phyloP scores from a whole-genome alignment of 148 eudicot genomes.

The Euryodendron excelsum region DNA sequence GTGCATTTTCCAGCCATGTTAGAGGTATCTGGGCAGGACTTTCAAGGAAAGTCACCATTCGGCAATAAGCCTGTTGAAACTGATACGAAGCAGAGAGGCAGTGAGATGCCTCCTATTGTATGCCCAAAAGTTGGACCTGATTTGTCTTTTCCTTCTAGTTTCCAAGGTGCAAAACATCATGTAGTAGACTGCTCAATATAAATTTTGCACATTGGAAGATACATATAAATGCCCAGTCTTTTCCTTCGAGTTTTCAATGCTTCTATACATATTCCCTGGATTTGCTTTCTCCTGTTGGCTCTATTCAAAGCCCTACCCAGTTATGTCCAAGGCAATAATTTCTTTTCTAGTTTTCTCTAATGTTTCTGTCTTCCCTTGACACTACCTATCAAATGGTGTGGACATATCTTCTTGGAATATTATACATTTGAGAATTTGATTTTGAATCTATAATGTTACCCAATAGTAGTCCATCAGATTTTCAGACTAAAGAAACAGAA shows the following conservation, averaged over 20 bases:
- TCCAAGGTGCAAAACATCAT: too few species aligned
- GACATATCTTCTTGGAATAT: not conserved
- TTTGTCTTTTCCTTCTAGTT: too few species aligned
- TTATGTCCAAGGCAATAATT: not conserved
- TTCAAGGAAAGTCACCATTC: slow-evolving; percentile 27
- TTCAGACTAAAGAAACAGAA: not conserved
- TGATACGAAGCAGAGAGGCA: slow-evolving; percentile 18
- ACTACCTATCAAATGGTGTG: not conserved
- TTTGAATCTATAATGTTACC: not conserved
- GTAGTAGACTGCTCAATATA: too few species aligned
- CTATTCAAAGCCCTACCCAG: not conserved
- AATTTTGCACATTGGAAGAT: too few species aligned
- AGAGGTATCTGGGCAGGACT: slow-evolving; percentile 25
- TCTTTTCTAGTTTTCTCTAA: not conserved
- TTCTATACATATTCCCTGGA: not conserved
- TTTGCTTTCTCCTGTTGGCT: not conserved
- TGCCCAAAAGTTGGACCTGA: slow-evolving; percentile 21
- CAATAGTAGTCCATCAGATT: not conserved
- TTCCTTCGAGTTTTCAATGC: not conserved
- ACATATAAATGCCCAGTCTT: too few species aligned
- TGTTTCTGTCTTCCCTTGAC: not conserved
- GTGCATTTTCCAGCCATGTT: slow-evolving; percentile 19
- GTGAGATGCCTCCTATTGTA: slow-evolving; percentile 26
- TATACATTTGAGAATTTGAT: not conserved
- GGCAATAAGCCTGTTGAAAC: slow-evolving; percentile 30